phyloP scores from a whole-genome alignment of 2,329 filamentous ascomycete species.

The Aspergillus piperis region DNA sequence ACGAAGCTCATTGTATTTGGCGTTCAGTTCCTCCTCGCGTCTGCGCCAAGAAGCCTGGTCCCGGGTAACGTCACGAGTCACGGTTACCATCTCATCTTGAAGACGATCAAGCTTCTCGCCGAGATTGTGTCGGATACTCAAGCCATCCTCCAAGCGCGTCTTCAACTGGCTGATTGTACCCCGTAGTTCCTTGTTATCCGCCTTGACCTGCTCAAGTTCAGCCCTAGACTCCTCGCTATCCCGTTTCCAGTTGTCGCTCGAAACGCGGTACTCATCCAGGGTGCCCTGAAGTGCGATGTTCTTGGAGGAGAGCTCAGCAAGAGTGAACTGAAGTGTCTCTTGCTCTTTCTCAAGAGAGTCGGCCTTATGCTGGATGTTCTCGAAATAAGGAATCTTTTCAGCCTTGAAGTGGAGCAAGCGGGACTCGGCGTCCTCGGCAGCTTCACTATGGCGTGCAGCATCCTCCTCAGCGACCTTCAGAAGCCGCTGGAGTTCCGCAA shows the following conservation, averaged over 20 bases:
- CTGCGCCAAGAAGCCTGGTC: constrained; percentile 79
- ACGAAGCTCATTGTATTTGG: constrained; percentile 57
- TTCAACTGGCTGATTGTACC: constrained; percentile 72
- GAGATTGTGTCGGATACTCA: constrained; percentile 80
- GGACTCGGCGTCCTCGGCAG: constrained; percentile 65
- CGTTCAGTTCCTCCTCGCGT: constrained; percentile 60
- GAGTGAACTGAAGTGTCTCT: constrained; percentile 54
- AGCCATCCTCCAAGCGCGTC: constrained; percentile 80
- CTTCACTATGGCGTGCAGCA: constrained; percentile 48
- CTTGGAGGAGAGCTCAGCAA: constrained; percentile 58
- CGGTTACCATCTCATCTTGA: constrained; percentile 81
- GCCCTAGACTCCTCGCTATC: constrained; percentile 57
- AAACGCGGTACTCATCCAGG: constrained; percentile 64
- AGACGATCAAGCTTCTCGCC: constrained; percentile 80
- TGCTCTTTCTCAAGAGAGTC: constrained; percentile 70
- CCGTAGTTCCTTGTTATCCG: constrained; percentile 71
- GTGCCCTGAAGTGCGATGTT: constrained; percentile 63
- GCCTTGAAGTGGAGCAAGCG: constrained; percentile 65
- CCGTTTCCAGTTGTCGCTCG: constrained; percentile 59
- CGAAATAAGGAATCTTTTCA: constrained; percentile 69
- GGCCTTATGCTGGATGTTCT: constrained; percentile 64
- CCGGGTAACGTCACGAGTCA: constrained; percentile 75
- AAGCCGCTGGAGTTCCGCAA: constrained; percentile 71
- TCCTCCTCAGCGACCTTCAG: constrained; percentile 66
- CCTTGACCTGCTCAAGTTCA: constrained; percentile 52